Evolutionary conservation across 768 basidiomycete genomes (phyloP), one percentile per base, ranked within the genome.

Genomic region (Boletus fagicola): DNA sequence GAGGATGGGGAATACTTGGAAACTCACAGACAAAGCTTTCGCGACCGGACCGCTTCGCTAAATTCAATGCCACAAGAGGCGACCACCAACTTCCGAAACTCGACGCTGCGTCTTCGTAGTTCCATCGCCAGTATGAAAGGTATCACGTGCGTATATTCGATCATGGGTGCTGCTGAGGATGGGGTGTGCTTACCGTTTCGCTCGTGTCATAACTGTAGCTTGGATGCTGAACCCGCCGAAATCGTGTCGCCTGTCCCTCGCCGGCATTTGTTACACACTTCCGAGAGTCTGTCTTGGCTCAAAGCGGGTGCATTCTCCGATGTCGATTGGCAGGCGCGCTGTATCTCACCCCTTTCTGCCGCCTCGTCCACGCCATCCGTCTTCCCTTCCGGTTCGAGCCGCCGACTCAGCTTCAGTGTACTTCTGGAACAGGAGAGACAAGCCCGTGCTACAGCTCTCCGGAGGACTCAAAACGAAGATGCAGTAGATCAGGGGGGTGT

Each of bases 241-340:
- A 87, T 88, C 38, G 71, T 84, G 44, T 79, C 88, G 0, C 86
- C 87, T 2, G 78, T 83, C 26, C 87, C 87, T n/a, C 83, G 81
- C 12, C 77, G 84, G 54, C 84, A 88, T 65, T 76, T 84, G 53
- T 74, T 89, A 9, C 85, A 88, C 54, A 78, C 76, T 42, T 76
- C 78, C 12, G 81, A 83, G 43, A 83, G 81, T 57, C 80, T 80
- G 51, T 78, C 81, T 46, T 87, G 86, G 87, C 77, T 88, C 15
- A 77, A 77, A 35, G 47, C 59, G 5, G 57, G 77, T 70, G 6
- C 78, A 74, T 31, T 77, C 76, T 15, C 70, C 69, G 52, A 85
- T 78, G 79, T 78, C 2, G 70, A 68, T 43, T 26, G 51, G 43
- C 62, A 56, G 20, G 78, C 82, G 0, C 80, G 80, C 26, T 72